Evolutionary conservation across 2,329 filamentous ascomycete genomes (phyloP).

Genomic region (Epichloe coenophiala): DNA sequence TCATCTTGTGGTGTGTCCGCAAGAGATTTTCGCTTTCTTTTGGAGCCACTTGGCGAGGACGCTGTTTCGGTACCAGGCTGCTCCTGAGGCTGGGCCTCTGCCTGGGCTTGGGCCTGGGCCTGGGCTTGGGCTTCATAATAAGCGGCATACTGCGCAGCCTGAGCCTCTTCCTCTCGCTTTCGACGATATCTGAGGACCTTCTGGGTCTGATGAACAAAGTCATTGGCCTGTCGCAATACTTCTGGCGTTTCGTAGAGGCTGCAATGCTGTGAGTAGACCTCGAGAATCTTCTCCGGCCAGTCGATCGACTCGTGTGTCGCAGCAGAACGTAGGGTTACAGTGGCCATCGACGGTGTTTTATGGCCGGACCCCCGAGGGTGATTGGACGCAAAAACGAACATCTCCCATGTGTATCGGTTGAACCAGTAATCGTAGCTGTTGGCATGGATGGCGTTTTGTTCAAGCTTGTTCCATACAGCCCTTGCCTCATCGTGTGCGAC

Average conservation of each 20-base stretch:
- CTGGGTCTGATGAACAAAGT: conserved; percentile 56
- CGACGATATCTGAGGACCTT: conserved; percentile 51
- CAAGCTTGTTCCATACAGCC: conserved; percentile 60
- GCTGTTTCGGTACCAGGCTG: conserved; percentile 6
- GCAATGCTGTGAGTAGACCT: conserved; percentile 66
- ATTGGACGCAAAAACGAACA: conserved; percentile 43
- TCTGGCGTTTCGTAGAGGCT: conserved; percentile 79
- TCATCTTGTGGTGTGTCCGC: conserved; percentile 25
- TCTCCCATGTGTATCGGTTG: conserved; percentile 83
- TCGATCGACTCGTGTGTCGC: conserved; percentile 50
- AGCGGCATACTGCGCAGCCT: conserved; percentile 37
- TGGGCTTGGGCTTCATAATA: conserved; percentile 18
- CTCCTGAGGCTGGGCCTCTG: conserved; percentile 11
- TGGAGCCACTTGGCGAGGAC: conserved; percentile 32
- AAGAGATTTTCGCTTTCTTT: conserved; percentile 62
- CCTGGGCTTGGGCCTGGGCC: background rate
- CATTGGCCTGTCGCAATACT: conserved; percentile 58
- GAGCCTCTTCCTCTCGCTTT: conserved; percentile 49
- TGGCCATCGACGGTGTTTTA: conserved; percentile 57
- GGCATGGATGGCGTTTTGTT: conserved; percentile 47
- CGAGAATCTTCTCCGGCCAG: conserved; percentile 63
- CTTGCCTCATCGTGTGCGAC: conserved; percentile 65
- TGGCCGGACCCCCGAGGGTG: conserved; percentile 29
- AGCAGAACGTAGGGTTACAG: conserved; percentile 61
- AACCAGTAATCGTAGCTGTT: conserved; percentile 90